A percentile compares a stretch with the other conserved stretches of the same genome.
These are phyloP conservation scores for Leccinum uliginosum DNA, from an alignment of 768 basidiomycete genomes.

Conservation along the genomic window DNA sequence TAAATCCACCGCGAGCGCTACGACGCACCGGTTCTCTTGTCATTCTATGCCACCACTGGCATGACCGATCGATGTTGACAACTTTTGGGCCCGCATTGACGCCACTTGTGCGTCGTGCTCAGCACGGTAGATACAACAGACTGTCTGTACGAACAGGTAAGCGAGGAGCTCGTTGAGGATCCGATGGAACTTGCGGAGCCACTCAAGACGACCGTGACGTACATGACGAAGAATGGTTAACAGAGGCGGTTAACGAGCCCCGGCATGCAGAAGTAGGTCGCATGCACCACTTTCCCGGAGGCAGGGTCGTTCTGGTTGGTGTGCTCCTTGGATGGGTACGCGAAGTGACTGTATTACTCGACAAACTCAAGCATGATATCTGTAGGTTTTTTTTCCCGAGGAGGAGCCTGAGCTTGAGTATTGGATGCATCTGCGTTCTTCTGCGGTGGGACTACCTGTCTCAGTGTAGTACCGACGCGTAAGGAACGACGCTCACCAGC, in stretches of 20 bases:
- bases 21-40: constrained; percentile 25
- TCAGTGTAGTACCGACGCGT: not conserved
- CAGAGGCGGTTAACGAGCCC: not conserved
- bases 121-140: constrained; percentile 51
- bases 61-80: no score
- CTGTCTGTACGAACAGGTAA: no score
- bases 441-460: no score
- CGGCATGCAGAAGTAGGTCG: not conserved
- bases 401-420: no score
- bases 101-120: constrained; percentile 39
- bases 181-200: constrained; percentile 54
- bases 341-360: constrained; percentile 34
- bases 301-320: constrained; percentile 11
- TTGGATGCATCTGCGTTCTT: no score
- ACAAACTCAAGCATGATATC: constrained; percentile 39
- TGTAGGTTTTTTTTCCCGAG: no score
- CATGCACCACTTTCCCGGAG: constrained; percentile 16
- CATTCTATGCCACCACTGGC: no score
- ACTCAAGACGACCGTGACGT: constrained; percentile 42
- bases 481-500: constrained; percentile 56
- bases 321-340: not conserved
- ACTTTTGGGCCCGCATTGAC: no score
- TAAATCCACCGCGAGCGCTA: constrained; percentile 41
- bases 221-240: no score
- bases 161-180: constrained; percentile 38